Conservation (phyloP, 2,329 filamentous ascomycete genomes). For the Colletotrichum eremochloae region DNA sequence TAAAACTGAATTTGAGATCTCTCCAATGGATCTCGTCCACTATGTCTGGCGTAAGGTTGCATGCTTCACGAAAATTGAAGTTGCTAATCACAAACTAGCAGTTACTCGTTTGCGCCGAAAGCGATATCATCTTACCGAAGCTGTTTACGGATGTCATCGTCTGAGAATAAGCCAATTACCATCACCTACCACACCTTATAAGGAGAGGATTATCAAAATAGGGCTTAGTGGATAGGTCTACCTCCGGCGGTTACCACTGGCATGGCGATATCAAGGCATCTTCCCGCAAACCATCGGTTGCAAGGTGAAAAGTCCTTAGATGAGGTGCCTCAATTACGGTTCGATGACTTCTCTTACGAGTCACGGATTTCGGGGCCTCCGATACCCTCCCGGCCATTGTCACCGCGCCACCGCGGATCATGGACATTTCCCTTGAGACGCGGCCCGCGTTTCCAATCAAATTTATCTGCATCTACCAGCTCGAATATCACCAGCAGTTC, state of each 20-base stretch:
- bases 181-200: slow-evolving; percentile 49
- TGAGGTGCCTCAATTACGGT: slow-evolving; percentile 29
- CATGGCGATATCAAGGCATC: slow-evolving; percentile 8
- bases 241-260: not conserved
- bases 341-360: slow-evolving; percentile 36
- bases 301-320: not conserved
- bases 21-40: not conserved
- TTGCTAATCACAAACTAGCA: slow-evolving; percentile 20
- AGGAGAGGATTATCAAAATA: not conserved
- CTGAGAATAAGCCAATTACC: slow-evolving; percentile 52
- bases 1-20: not conserved
- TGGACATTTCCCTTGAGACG: slow-evolving; percentile 24
- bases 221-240: not conserved
- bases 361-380: slow-evolving; percentile 31
- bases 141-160: slow-evolving; percentile 52
- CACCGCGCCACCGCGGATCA: not conserved
- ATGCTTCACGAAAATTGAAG: not conserved
- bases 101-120: slow-evolving; percentile 57
- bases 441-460: not conserved
- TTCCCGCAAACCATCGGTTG: not conserved
- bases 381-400: not conserved
- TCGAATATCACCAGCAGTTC: not conserved
- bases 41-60: not conserved
- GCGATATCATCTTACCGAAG: slow-evolving; percentile 52
- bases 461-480: not conserved